Evolutionary conservation across 2,329 filamentous ascomycete genomes (phyloP).

Genomic region (Fusarium papillatum): DNA sequence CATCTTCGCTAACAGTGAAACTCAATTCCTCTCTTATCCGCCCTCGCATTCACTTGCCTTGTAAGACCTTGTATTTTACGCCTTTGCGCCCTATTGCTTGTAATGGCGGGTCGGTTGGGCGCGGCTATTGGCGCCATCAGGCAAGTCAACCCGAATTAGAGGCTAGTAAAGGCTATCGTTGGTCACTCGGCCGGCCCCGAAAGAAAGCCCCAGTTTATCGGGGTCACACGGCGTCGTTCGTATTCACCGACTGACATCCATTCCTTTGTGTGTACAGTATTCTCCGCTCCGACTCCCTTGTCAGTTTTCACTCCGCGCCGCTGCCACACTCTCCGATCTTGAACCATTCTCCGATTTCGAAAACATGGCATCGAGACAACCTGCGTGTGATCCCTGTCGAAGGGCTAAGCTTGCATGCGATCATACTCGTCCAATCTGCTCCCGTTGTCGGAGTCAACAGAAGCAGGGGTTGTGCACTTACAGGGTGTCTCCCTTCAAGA

Average conservation of each 20-base stretch:
- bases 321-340: not conserved
- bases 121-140: not conserved
- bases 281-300: not conserved
- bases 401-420: not conserved
- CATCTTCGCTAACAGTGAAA: not conserved
- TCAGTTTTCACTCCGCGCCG: not conserved
- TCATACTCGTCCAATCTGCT: not conserved
- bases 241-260: not conserved
- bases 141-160: not conserved
- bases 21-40: not conserved
- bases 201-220: not conserved
- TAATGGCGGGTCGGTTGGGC: not conserved
- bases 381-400: slow-evolving; percentile 1
- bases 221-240: not conserved
- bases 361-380: not conserved
- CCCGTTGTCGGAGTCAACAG: not conserved
- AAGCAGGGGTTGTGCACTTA: not conserved
- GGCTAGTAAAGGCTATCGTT: too few species aligned
- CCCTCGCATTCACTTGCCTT: not conserved
- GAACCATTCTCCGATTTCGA: not conserved
- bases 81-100: not conserved
- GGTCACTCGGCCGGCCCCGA: not conserved
- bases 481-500: not conserved
- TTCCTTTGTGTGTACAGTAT: too few species aligned
- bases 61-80: not conserved